These are phyloP conservation scores for Cladophialophora carrionii DNA, from an alignment of 2,329 filamentous ascomycete species.

Conservation along the genomic window DNA sequence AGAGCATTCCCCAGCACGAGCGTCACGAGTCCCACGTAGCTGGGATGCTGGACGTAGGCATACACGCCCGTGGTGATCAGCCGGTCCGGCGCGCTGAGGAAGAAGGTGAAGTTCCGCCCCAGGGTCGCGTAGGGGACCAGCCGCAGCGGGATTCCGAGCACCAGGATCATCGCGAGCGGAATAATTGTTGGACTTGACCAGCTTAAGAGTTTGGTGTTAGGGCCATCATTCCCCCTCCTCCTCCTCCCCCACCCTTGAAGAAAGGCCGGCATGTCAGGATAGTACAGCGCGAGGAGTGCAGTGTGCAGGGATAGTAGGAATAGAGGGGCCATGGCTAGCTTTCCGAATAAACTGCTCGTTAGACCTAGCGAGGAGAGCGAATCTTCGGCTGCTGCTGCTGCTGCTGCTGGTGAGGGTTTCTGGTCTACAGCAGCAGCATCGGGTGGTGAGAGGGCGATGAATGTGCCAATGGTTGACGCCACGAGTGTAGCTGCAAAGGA, in stretches of 20 bases:
- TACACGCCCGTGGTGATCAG: constrained; percentile 56
- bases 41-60: constrained; percentile 56
- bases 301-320: background rate
- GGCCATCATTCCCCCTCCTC: background rate
- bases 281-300: background rate
- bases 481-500: background rate
- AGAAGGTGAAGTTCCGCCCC: constrained; percentile 59
- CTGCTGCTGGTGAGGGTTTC: too few species aligned
- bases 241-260: background rate
- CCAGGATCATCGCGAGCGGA: background rate
- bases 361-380: background rate
- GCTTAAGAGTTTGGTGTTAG: background rate
- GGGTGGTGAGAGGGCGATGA: background rate
- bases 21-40: constrained; percentile 52
- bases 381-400: background rate
- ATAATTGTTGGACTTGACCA: background rate
- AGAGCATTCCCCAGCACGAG: constrained; percentile 39
- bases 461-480: background rate
- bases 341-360: background rate
- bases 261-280: background rate
- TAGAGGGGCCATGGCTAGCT: background rate
- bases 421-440: background rate
- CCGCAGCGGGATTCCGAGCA: constrained; percentile 37
- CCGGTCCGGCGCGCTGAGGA: constrained; percentile 52
- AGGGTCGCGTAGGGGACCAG: constrained; percentile 51